Conservation (phyloP, 2,329 filamentous ascomycete genomes). For the Aspergillus nomiae region DNA sequence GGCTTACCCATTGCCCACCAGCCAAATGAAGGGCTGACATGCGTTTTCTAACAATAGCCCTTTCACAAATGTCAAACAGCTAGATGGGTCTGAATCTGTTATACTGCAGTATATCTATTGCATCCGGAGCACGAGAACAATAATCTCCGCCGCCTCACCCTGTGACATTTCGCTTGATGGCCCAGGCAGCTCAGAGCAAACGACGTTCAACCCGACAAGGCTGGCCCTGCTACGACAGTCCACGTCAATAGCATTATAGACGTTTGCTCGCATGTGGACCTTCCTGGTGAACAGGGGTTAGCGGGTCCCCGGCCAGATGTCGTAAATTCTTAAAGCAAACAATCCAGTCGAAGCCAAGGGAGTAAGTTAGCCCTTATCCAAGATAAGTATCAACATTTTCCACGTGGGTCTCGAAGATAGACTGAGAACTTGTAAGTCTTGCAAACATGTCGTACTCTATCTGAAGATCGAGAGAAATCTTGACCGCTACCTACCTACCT, state of each 20-base stretch:
- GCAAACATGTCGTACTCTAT: background rate
- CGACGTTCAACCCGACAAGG: background rate
- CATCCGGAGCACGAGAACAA: background rate
- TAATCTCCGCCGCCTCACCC: background rate
- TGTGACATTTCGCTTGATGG: background rate
- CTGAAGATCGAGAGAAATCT: background rate
- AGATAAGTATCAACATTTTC: background rate
- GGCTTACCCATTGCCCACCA: background rate
- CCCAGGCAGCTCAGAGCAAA: background rate
- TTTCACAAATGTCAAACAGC: background rate
- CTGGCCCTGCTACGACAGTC: background rate
- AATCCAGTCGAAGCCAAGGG: background rate
- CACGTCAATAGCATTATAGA: background rate
- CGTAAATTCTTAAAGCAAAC: background rate
- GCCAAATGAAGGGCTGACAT: background rate
- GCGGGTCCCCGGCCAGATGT: background rate
- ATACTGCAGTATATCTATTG: background rate
- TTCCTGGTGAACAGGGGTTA: background rate
- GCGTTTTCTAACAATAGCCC: background rate
- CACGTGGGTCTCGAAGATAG: background rate
- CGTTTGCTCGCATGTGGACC: background rate
- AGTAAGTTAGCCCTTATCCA: background rate
- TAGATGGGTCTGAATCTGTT: conserved; percentile 8
- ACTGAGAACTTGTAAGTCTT: background rate
- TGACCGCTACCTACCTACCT: background rate